Percentiles rank a stretch among this genome's conserved stretches.
Conservation (phyloP, 2,329 filamentous ascomycete species). For the Tolypocladium guangdongense region DNA sequence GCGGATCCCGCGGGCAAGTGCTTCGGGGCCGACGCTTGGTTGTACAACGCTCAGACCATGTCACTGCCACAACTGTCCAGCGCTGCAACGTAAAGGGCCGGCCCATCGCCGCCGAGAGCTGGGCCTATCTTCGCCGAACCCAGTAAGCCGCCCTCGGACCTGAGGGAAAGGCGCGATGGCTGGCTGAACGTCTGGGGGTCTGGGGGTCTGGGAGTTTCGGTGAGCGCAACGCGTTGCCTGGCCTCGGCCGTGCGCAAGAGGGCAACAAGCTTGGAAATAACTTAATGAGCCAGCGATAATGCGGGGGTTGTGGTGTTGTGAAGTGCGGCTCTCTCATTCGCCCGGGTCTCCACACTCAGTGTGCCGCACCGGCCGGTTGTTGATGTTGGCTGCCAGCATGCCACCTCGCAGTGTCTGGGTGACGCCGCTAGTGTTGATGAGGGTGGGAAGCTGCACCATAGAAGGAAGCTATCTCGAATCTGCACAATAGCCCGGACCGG, state of each 20-base stretch:
- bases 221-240: not conserved
- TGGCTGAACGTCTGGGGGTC: no score
- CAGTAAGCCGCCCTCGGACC: not conserved
- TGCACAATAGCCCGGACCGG: no score
- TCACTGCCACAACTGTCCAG: not conserved
- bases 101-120: not conserved
- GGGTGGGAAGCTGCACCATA: not conserved
- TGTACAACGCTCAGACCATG: no score
- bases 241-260: not conserved
- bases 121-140: not conserved
- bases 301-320: not conserved
- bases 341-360: no score
- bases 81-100: no score
- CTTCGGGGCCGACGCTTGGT: not conserved
- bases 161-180: not conserved
- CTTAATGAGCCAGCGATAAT: no score
- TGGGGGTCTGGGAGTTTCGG: not conserved
- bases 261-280: not conserved
- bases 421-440: no score
- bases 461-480: not conserved
- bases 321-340: not conserved
- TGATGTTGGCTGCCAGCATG: no score
- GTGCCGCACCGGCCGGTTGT: not conserved
- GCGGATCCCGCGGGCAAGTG: not conserved
- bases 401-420: no score